Conservation (phyloP, 2,329 filamentous ascomycete genomes). For the Cladosporium colombiae region DNA sequence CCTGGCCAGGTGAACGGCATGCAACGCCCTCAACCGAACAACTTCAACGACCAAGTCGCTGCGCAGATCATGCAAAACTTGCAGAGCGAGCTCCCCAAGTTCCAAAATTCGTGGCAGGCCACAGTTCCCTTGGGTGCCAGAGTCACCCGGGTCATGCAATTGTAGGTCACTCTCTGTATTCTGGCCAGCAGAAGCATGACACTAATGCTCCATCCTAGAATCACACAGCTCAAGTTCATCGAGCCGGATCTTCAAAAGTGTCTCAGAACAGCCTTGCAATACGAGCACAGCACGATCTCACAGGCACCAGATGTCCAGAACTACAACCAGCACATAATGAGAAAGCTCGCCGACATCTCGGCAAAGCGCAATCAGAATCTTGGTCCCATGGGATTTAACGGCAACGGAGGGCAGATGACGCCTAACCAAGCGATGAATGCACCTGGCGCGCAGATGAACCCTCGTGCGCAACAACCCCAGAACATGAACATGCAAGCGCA, state of each 20-base stretch:
- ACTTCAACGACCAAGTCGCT: slow-evolving; percentile 28
- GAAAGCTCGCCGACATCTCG: slow-evolving; percentile 33
- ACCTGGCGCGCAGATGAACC: slow-evolving; percentile 20
- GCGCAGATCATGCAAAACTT: slow-evolving; percentile 32
- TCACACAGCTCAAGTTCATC: slow-evolving; percentile 28
- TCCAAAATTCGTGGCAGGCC: slow-evolving; percentile 36
- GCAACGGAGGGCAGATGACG: slow-evolving; percentile 20
- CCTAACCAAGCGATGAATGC: slow-evolving; percentile 22
- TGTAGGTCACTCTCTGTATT: slow-evolving; percentile 31
- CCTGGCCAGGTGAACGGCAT: slow-evolving; percentile 27
- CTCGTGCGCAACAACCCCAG: slow-evolving; percentile 21
- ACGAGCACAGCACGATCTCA: slow-evolving; percentile 30
- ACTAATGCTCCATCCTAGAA: slow-evolving; percentile 20
- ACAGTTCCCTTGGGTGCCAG: slow-evolving; percentile 34
- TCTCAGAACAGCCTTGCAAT: slow-evolving; percentile 30
- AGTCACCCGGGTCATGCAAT: slow-evolving; percentile 34
- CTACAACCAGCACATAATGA: slow-evolving; percentile 30
- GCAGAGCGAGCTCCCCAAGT: slow-evolving; percentile 22
- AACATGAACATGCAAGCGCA: slow-evolving; percentile 38
- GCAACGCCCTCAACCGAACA: slow-evolving; percentile 32
- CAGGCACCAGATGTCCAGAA: slow-evolving; percentile 28
- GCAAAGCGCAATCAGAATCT: slow-evolving; percentile 25
- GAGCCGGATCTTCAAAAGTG: slow-evolving; percentile 29
- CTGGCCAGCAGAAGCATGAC: neutral
- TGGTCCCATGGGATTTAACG: slow-evolving; percentile 21